A percentile compares a stretch with the other conserved stretches of the same genome.
These are phyloP conservation scores for Globisporangium iwayamae DNA, from an alignment of 352 stramenopile genomes.

Conservation along the genomic window DNA sequence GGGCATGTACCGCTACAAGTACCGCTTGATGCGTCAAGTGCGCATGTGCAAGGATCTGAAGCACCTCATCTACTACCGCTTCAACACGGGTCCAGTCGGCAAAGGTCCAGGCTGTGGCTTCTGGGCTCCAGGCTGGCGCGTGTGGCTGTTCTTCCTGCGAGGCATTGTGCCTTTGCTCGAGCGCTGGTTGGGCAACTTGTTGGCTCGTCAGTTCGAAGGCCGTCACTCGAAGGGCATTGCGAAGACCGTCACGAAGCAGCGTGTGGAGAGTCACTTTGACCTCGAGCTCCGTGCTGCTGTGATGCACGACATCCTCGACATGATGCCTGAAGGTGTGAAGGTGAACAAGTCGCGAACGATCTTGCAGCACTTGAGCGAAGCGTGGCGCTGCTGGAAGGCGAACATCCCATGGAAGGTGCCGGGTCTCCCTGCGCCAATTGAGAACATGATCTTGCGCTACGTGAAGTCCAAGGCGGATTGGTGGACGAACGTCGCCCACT, in stretches of 20 bases:
- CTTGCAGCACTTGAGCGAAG: slow-evolving; percentile 98
- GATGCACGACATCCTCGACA: slow-evolving; percentile 99
- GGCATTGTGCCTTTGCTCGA: slow-evolving; percentile 98
- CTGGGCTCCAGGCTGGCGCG: slow-evolving; percentile 98
- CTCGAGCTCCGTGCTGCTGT: slow-evolving; percentile 98
- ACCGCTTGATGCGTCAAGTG: slow-evolving; percentile 95
- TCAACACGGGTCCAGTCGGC: slow-evolving; percentile 99
- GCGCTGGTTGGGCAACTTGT: slow-evolving; percentile 98
- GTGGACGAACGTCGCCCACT: slow-evolving; percentile 99
- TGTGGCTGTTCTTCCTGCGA: slow-evolving; percentile 99
- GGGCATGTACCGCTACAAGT: slow-evolving; percentile 99
- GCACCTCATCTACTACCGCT: slow-evolving; percentile 99
- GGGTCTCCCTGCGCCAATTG: slow-evolving; percentile 97
- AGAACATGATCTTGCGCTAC: slow-evolving; percentile 99
- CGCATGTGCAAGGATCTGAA: slow-evolving; percentile 99
- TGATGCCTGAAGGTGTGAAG: slow-evolving; percentile 99
- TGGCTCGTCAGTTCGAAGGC: slow-evolving; percentile 99
- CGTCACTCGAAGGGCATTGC: slow-evolving; percentile 98
- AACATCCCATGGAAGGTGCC: slow-evolving; percentile 99
- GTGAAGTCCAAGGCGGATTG: slow-evolving; percentile 99
- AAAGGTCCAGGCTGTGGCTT: slow-evolving; percentile 99
- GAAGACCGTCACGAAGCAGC: slow-evolving; percentile 99
- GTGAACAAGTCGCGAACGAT: slow-evolving; percentile 99
- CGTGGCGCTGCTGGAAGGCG: slow-evolving; percentile 98
- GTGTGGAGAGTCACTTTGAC: slow-evolving; percentile 99